Percentiles rank a stretch among this genome's conserved stretches.
These are phyloP conservation scores for Kwoniella sp. DNA, from an alignment of 768 basidiomycete genomes.

Conservation along the genomic window DNA sequence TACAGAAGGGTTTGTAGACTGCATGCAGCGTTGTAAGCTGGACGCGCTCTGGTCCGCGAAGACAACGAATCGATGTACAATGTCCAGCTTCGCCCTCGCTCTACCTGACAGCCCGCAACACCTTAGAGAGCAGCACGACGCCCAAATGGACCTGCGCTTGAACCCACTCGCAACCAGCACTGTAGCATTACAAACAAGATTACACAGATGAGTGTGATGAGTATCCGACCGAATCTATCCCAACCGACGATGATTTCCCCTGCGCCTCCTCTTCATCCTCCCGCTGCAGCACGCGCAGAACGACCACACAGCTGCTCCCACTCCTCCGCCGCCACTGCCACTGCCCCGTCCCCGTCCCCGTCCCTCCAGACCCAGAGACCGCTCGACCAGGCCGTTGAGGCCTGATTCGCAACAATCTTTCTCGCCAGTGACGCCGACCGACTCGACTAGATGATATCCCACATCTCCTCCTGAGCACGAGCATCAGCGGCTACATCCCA, in stretches of 20 bases:
- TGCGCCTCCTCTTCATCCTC: background rate
- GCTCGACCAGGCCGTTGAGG: too few relatives aligned
- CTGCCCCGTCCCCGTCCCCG: background rate
- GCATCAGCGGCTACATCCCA: background rate
- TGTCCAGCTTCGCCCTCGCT: too few relatives aligned
- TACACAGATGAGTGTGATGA: slow-evolving; percentile 25
- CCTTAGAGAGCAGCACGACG: too few relatives aligned
- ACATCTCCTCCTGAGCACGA: slow-evolving; percentile 71
- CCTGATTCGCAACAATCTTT: background rate
- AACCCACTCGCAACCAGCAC: too few relatives aligned
- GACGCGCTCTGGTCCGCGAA: too few relatives aligned
- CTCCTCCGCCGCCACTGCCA: background rate
- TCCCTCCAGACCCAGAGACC: background rate
- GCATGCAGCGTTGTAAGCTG: too few relatives aligned
- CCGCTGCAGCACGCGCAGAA: background rate
- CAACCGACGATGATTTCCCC: background rate
- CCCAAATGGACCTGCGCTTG: too few relatives aligned
- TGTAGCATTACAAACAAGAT: slow-evolving; percentile 3
- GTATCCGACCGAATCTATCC: background rate
- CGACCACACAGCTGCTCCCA: background rate
- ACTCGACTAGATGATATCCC: slow-evolving; percentile 72
- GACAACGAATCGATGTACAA: too few relatives aligned
- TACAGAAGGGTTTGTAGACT: too few relatives aligned
- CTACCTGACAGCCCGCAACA: too few relatives aligned
- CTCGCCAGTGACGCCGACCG: background rate